A percentile compares a stretch with the other conserved stretches of the same genome.
Conservation (phyloP, 148 eudicot genomes). For the Salicornia ramosissima region DNA sequence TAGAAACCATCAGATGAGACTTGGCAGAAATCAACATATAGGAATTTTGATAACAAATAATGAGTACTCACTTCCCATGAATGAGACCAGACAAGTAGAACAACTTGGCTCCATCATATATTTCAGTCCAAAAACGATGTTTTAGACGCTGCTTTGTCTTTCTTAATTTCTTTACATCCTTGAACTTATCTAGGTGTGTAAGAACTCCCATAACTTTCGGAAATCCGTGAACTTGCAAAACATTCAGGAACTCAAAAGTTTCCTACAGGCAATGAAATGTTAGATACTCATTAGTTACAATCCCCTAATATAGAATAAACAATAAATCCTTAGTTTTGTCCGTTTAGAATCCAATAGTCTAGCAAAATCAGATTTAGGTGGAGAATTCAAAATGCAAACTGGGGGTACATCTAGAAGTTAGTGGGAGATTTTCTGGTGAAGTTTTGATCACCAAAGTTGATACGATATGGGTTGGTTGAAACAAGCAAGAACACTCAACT, state of each 20-base stretch:
- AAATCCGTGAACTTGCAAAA: conserved; percentile 87
- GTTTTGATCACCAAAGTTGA: too few relatives aligned
- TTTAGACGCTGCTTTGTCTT: conserved; percentile 90
- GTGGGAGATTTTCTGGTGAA: too few relatives aligned
- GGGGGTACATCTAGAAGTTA: too few relatives aligned
- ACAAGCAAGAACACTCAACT: too few relatives aligned
- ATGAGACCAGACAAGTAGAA: conserved; percentile 92
- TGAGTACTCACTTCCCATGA: conserved; percentile 76
- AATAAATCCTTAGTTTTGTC: too few relatives aligned
- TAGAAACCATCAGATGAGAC: neutral
- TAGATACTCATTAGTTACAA: conserved; percentile 5
- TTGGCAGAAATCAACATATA: conserved; percentile 5
- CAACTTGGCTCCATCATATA: conserved; percentile 76
- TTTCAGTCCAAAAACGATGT: conserved; percentile 97
- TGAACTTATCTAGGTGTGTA: conserved; percentile 89
- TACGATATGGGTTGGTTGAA: too few relatives aligned
- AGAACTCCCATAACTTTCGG: conserved; percentile 98
- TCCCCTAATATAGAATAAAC: too few relatives aligned
- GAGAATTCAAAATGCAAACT: too few relatives aligned
- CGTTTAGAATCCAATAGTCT: too few relatives aligned
- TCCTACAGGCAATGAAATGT: conserved; percentile 49
- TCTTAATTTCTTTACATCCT: conserved; percentile 80
- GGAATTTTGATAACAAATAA: neutral
- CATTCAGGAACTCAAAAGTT: conserved; percentile 89
- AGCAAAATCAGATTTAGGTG: too few relatives aligned